Evolutionary conservation across 2,329 filamentous ascomycete species (phyloP), one percentile per base, ranked within the genome.

Genomic region (Alternaria sp.): DNA sequence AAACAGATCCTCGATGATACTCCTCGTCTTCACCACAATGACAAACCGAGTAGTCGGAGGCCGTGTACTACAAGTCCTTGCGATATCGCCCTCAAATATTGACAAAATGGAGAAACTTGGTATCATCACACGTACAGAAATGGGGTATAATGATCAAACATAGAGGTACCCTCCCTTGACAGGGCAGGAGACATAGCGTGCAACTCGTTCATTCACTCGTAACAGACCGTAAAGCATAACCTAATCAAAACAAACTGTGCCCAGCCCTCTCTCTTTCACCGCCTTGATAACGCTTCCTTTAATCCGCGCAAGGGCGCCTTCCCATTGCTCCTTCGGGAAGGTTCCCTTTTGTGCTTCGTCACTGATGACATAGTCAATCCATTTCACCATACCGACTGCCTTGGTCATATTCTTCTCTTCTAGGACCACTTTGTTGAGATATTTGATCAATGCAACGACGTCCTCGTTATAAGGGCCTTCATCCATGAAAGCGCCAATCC

Each of bases 401-500:
- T 96, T 97, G 5, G 85, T 85, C 79, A 95, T 84, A 74, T 97
- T 89, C 59, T 85, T 83, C 77, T 98, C 95, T 58, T 94, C 89
- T 1, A 80, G 62, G 0, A 97, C 85, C 0, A 98, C 92, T 26
- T 85, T 85, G 5, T 76, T 82, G 30, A 98, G 77, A 76, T 96
- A 98, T 70, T 83, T 86, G 54, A 85, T 87, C 61, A 98, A 82
- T 38, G 94, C 88, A 41, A 84, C 85, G 0, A 94, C 89, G 77
- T 99, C 95, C 58, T 91, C 88, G 0, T 80, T 79, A 77, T 95
- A 93, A 1, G 95, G 95, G 0, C 91, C 93, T 3, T 94, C 90
- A 5, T 83, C 83, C 36, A 78, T 81, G 62, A 94, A 96, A 61
- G 90, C 88, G 3, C 81, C 75, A 65, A 93, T 86, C 95, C 95